These are phyloP conservation scores for Cyberlindnera bimundalis DNA, from an alignment of 805 yeast genomes.

Conservation along the genomic window DNA sequence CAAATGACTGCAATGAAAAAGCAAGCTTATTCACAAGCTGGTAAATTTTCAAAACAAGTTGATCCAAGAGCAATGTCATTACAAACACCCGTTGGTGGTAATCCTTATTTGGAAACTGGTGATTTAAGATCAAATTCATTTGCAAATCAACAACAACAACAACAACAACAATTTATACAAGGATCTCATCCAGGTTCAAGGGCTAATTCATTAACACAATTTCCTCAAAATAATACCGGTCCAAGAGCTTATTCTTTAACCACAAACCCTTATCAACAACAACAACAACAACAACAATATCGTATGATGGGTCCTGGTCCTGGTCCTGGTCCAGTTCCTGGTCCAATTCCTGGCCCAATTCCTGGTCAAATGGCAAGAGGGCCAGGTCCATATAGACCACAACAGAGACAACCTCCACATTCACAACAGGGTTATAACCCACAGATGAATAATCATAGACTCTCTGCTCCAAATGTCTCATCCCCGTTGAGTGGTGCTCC, in stretches of 20 bases:
- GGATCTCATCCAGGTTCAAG: constrained; percentile 12
- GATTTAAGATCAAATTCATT: constrained; percentile 34
- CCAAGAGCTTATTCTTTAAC: constrained; percentile 24
- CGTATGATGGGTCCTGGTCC: neutral
- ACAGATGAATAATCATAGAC: constrained; percentile 11
- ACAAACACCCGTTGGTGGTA: constrained; percentile 22
- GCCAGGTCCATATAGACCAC: constrained; percentile 1
- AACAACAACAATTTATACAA: constrained; percentile 16
- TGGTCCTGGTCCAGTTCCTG: neutral
- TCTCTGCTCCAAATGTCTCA: constrained; percentile 19
- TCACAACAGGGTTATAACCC: constrained; percentile 10
- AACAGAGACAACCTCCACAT: constrained; percentile 3
- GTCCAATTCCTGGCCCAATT: too few relatives aligned
- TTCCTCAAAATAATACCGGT: constrained; percentile 3
- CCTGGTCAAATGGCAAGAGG: too few relatives aligned
- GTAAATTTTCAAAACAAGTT: constrained; percentile 28
- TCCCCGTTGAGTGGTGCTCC: constrained; percentile 19
- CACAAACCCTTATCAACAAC: constrained; percentile 21
- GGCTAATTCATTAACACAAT: constrained; percentile 19
- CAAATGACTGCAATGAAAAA: constrained; percentile 68
- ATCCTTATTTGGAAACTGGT: constrained; percentile 19
- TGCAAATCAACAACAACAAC: constrained; percentile 32
- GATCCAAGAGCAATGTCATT: constrained; percentile 48
- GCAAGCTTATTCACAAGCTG: constrained; percentile 43
- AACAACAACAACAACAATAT: neutral